Evolutionary conservation across 352 stramenopile genomes (phyloP), one percentile per base, ranked within the genome.

Genomic region (Phytophthora pluvialis): DNA sequence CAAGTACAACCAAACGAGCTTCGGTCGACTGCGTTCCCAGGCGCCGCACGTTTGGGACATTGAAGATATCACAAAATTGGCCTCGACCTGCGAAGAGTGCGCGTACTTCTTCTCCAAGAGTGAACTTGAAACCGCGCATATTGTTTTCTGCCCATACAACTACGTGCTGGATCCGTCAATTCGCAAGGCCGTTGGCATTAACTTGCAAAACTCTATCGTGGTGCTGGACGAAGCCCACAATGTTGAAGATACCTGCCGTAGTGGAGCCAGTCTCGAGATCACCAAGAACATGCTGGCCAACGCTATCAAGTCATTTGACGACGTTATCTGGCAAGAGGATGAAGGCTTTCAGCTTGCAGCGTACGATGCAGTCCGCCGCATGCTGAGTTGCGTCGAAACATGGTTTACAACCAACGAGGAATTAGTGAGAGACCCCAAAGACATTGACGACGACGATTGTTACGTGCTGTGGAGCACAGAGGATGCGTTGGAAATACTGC

Each of bases 131-230:
- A 59, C 75, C 5, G 86, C 87, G 4, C 74, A 93, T 51, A 81
- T 94, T 42, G 80, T 94, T 15, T 94, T 95, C 47, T 93, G 83
- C 45, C 86, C 87, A 45, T 95, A 95, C 72, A 95, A 93, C 56
- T 95, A 95, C 53, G 59, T 95, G n/a, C 53, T 95, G 26, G 80
- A 95, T 38, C 86, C 87, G 13, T 63, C 66, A 9, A 92, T 95
- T 35, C 83, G 87, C 8, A 73, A 77, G 21, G 75, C 87, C 1
- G 74, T 92, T 1, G 67, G 66, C 12, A 93, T 95, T 64, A 73
- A 63, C 39, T 66, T 94, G 9, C 76, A 88, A 5, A 80, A 92
- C 55, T 60, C 84, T 5, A 91, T 94, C 31, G 72, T 95, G n/a
- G 80, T 95, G 38, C 69, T 95, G 44, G 88, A 95, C 42, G 88